phyloP scores from a whole-genome alignment of 2,329 filamentous ascomycete species.

The Huntiella savannae region DNA sequence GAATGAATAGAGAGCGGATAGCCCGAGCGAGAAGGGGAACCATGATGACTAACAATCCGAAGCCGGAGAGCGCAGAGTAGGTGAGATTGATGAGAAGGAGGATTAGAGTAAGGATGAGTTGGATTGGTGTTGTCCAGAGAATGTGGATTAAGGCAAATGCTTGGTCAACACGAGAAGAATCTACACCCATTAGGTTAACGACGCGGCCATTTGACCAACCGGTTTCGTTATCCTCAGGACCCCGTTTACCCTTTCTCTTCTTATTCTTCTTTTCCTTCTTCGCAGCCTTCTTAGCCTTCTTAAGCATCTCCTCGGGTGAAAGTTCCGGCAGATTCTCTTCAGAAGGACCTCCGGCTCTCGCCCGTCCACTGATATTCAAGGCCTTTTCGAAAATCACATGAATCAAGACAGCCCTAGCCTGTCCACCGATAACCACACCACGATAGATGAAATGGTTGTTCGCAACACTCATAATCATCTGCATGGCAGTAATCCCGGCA shows the following conservation, averaged over 20 bases:
- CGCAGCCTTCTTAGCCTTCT: conserved; percentile 25
- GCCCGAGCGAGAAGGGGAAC: conserved; percentile 60
- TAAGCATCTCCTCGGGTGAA: conserved; percentile 24
- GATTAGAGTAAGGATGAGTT: conserved; percentile 58
- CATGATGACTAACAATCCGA: conserved; percentile 59
- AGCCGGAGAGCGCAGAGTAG: conserved; percentile 79
- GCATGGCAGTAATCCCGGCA: conserved; percentile 70
- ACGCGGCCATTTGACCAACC: conserved; percentile 91
- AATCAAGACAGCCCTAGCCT: conserved; percentile 64
- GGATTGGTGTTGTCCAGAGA: conserved; percentile 69
- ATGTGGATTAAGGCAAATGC: conserved; percentile 81
- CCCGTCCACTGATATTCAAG: conserved; percentile 71
- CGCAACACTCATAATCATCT: conserved; percentile 59
- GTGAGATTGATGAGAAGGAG: conserved; percentile 72
- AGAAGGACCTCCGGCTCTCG: conserved; percentile 56
- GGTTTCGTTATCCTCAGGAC: conserved; percentile 38
- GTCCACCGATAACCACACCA: conserved; percentile 79
- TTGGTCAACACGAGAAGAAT: conserved; percentile 82
- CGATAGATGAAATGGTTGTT: conserved; percentile 86
- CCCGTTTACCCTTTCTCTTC: conserved; percentile 22
- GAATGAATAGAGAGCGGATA: conserved; percentile 56
- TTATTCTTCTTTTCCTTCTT: conserved; percentile 20
- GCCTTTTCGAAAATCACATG: conserved; percentile 81
- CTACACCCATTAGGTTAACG: conserved; percentile 84
- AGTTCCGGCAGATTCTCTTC: conserved; percentile 16